These are phyloP conservation scores for Martiniozyma asiatica DNA, from an alignment of 1,139 yeast genomes.

Conservation along the genomic window DNA sequence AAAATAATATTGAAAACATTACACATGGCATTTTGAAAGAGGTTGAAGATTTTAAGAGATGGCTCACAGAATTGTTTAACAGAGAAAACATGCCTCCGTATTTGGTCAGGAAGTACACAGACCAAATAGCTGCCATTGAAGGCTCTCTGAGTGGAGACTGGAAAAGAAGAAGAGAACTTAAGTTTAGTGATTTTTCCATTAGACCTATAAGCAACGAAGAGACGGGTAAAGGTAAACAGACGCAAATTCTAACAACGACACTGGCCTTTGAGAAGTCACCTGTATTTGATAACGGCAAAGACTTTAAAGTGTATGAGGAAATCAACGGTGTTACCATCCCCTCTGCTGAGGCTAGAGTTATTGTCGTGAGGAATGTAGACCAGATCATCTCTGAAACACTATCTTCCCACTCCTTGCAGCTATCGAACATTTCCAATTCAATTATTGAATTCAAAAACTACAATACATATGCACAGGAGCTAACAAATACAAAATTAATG, in stretches of 20 bases:
- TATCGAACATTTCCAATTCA: neutral
- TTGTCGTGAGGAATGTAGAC: no score
- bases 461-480: neutral
- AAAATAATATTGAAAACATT: neutral
- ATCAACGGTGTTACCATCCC: neutral
- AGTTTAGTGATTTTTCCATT: constrained; percentile 1
- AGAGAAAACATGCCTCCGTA: neutral
- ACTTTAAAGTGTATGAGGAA: neutral
- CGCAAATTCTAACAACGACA: no score
- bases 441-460: neutral
- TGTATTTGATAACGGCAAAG: neutral
- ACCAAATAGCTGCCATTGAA: neutral
- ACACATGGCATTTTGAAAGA: no score
- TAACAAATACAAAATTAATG: neutral
- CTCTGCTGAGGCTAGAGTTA: no score
- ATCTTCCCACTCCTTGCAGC: no score
- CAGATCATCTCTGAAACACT: no score
- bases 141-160: neutral
- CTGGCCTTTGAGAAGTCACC: neutral
- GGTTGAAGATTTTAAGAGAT: constrained; percentile 1
- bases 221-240: no score
- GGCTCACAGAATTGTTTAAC: neutral
- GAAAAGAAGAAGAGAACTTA: neutral
- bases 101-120: neutral
- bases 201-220: constrained; percentile 1